phyloP scores from a whole-genome alignment of 1,139 yeast genomes.

The Hyphopichia buzzinii region DNA sequence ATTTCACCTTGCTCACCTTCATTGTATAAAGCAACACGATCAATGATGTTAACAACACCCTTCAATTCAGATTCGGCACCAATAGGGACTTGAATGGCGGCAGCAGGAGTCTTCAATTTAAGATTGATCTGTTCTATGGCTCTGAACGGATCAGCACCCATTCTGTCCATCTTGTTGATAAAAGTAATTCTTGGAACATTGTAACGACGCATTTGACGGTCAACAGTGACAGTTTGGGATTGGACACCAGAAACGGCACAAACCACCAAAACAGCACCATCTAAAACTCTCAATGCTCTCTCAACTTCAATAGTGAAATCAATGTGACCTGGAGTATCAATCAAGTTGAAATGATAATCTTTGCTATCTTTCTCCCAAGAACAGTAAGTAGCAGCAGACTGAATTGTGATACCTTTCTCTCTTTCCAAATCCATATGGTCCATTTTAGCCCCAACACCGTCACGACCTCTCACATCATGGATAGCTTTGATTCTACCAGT shows the following conservation, averaged over 20 bases:
- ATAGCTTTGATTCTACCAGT: slow-evolving; percentile 97
- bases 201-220: slow-evolving; percentile 97
- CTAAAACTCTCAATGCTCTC: slow-evolving; percentile 92
- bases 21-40: slow-evolving; percentile 81
- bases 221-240: slow-evolving; percentile 97
- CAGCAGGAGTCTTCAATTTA: slow-evolving; percentile 91
- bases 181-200: slow-evolving; percentile 96
- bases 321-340: slow-evolving; percentile 98
- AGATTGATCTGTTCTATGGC: slow-evolving; percentile 88
- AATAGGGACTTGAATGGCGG: slow-evolving; percentile 96
- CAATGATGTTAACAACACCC: slow-evolving; percentile 91
- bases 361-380: slow-evolving; percentile 79
- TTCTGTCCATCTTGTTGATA: slow-evolving; percentile 96
- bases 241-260: slow-evolving; percentile 99
- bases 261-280: slow-evolving; percentile 96
- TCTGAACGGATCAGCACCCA: slow-evolving; percentile 97
- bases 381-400: slow-evolving; percentile 98
- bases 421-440: slow-evolving; percentile 94
- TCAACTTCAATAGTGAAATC: slow-evolving; percentile 98
- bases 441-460: slow-evolving; percentile 96
- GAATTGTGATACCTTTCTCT: slow-evolving; percentile 95
- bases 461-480: slow-evolving; percentile 97
- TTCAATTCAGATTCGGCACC: slow-evolving; percentile 82
- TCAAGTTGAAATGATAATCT: slow-evolving; percentile 84
- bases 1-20: slow-evolving; percentile 92